Base-by-base conservation (phyloP, 2,329 filamentous ascomycete genomes). In the Madurella fahalii region DNA sequence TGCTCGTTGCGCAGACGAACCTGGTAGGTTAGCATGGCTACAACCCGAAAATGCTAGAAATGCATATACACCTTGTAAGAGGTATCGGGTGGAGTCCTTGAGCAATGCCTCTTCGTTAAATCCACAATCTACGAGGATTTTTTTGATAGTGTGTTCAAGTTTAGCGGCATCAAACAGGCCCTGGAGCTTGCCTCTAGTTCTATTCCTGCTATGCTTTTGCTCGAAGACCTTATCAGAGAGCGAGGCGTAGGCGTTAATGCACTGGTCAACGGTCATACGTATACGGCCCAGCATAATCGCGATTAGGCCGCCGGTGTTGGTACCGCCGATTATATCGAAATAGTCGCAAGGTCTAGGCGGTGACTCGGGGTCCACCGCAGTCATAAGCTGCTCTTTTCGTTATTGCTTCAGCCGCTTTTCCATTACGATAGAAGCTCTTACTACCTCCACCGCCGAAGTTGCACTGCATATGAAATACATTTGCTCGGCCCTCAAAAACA, bases 211-310 rank as follows among this genome's bases (percentile, higher is more conserved):
- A 43, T 59, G 52, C n/a, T 56, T 58, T 45, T 64, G 63, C 40
- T 58, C 43, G 46, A 65, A 64, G 11, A 63, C 57, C 34, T 51
- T 53, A 30, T 53, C 49, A 8, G 57, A 57, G n/a, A 64, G 50
- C 40, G 37, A 39, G 11, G 43, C 56, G 56, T 75, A 76, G 1
- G 67, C 67, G n/a, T 67, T 52, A 41, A 74, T 73, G 56, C 70
- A 74, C 18, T 74, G 68, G 25, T 69, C 63, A 47, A 75, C 61
- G 32, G 63, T 58, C 69, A 77, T 58, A 1, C 61, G 60, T 20
- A 53, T 44, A 17, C 56, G 54, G 43, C 58, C 55, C 39, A 59
- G 52, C 53, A 61, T 59, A 42, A 62, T 67, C 13, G 73, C 72
- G 30, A 74, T 73, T 12, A 75, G 53, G 2, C 68, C 65, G n/a